Percentiles rank a stretch among this genome's conserved stretches.
phyloP scores from a whole-genome alignment of 2,329 filamentous ascomycete species.

The Diaporthe australafricana region DNA sequence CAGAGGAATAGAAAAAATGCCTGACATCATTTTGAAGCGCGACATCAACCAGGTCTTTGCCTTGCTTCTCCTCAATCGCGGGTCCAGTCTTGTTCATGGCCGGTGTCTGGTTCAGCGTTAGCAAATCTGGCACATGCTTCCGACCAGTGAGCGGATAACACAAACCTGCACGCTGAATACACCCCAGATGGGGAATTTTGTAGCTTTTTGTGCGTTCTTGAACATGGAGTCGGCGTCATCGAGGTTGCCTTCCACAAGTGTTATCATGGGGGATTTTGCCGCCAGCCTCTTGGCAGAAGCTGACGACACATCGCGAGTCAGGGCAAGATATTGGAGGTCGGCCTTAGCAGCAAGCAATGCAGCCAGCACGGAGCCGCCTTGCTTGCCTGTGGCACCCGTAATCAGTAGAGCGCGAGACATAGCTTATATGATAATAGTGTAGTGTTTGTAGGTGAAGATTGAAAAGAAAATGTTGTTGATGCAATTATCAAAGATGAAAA shows the following conservation, averaged over 20 bases:
- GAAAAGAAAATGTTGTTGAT: too few relatives aligned
- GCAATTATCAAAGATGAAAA: too few relatives aligned
- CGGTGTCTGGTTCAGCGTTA: background rate
- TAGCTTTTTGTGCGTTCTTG: background rate
- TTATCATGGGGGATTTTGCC: background rate
- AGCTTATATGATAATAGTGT: too few relatives aligned
- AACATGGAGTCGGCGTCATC: background rate
- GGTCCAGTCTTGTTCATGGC: background rate
- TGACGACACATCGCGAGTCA: background rate
- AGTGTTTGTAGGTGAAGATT: too few relatives aligned
- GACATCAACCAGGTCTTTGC: slow-evolving; percentile 68
- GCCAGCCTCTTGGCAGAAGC: background rate
- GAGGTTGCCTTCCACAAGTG: background rate
- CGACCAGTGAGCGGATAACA: too few relatives aligned
- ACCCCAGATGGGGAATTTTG: background rate
- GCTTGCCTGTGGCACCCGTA: slow-evolving; percentile 44
- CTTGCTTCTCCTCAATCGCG: slow-evolving; percentile 44
- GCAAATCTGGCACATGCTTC: too few relatives aligned
- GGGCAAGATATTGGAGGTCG: background rate
- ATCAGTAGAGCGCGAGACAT: background rate
- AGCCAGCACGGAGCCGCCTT: slow-evolving; percentile 50
- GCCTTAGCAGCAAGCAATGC: background rate
- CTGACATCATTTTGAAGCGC: slow-evolving; percentile 64
- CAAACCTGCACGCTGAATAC: background rate
- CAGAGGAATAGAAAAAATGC: slow-evolving; percentile 73